Percentiles rank a stretch among this genome's conserved stretches.
These are phyloP conservation scores for Stachybotrys echinatus DNA, from an alignment of 2,329 filamentous ascomycete genomes.

Conservation along the genomic window DNA sequence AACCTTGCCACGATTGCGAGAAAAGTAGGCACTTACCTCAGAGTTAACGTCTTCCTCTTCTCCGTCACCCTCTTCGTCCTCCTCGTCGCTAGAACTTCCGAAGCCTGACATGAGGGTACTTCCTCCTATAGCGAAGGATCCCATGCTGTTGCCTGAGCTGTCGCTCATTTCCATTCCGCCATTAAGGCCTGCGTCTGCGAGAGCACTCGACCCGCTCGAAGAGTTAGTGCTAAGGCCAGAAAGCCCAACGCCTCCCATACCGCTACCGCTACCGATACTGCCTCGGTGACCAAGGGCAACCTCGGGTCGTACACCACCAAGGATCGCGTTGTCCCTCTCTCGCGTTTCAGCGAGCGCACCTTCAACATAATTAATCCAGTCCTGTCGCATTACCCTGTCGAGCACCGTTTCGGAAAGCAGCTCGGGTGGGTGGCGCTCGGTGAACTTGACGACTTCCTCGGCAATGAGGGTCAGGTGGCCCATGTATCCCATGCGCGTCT, in stretches of 20 bases:
- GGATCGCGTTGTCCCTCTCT: conserved; percentile 95
- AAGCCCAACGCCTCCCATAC: conserved; percentile 44
- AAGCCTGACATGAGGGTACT: conserved; percentile 83
- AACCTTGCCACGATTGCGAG: conserved; percentile 20
- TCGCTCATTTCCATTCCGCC: conserved; percentile 66
- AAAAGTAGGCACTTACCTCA: conserved; percentile 51
- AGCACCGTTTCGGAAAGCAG: conserved; percentile 77
- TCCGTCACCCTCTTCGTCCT: conserved; percentile 90
- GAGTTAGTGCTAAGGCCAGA: conserved; percentile 34
- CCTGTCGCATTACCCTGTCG: conserved; percentile 80
- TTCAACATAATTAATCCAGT: conserved; percentile 95
- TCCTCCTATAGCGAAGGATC: conserved; percentile 66
- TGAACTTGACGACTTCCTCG: conserved; percentile 98
- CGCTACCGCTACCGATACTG: conserved; percentile 40
- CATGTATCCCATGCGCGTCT: conserved; percentile 96
- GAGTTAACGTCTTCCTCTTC: conserved; percentile 69
- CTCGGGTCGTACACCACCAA: conserved; percentile 90
- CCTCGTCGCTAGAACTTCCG: conserved; percentile 90
- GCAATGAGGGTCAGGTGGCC: conserved; percentile 94
- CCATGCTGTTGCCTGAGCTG: conserved; percentile 61
- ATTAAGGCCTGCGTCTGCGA: conserved; percentile 77
- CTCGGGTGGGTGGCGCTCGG: conserved; percentile 86
- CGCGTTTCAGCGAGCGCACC: conserved; percentile 87
- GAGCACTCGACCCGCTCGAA: conserved; percentile 54
- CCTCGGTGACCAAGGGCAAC: conserved; percentile 77